phyloP scores from a whole-genome alignment of 805 yeast species.

The Yarrowia yakushimensis region DNA sequence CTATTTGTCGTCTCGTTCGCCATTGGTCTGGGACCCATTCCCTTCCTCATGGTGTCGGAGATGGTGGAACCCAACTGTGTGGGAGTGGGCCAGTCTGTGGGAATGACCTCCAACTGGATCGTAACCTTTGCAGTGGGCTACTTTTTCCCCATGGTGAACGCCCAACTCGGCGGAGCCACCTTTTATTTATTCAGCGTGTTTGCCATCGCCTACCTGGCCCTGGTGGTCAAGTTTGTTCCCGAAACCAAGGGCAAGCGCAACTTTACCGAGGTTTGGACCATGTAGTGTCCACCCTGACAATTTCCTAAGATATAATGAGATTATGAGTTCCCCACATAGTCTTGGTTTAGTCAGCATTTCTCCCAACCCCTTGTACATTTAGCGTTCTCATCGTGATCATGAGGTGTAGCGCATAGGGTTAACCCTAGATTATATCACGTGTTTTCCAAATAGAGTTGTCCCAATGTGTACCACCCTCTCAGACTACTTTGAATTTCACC shows the following conservation, averaged over 20 bases:
- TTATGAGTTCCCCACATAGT: not conserved
- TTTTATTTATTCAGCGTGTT: constrained; percentile 56
- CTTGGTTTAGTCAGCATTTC: not conserved
- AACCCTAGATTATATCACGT: not conserved
- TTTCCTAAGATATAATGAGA: not conserved
- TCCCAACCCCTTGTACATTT: not conserved
- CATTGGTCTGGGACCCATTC: constrained; percentile 91
- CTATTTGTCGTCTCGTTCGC: constrained; percentile 81
- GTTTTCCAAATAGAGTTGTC: constrained; percentile 8
- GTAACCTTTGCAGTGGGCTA: constrained; percentile 76
- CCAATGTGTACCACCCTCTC: constrained; percentile 13
- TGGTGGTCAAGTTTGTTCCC: constrained; percentile 53
- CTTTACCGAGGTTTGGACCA: constrained; percentile 65
- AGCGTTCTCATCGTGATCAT: not conserved
- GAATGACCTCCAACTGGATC: constrained; percentile 86
- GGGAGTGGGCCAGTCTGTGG: constrained; percentile 88
- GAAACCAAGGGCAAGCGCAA: constrained; percentile 67
- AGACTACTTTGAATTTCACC: constrained; percentile 24
- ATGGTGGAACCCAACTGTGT: constrained; percentile 78
- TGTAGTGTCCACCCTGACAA: not conserved
- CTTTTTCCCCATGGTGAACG: constrained; percentile 70
- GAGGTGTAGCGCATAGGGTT: constrained; percentile 19
- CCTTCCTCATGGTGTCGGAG: constrained; percentile 83
- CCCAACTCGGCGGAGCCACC: constrained; percentile 68
- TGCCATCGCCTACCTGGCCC: constrained; percentile 37